phyloP scores from a whole-genome alignment of 2,329 filamentous ascomycete species.

The Orbilia quercus region DNA sequence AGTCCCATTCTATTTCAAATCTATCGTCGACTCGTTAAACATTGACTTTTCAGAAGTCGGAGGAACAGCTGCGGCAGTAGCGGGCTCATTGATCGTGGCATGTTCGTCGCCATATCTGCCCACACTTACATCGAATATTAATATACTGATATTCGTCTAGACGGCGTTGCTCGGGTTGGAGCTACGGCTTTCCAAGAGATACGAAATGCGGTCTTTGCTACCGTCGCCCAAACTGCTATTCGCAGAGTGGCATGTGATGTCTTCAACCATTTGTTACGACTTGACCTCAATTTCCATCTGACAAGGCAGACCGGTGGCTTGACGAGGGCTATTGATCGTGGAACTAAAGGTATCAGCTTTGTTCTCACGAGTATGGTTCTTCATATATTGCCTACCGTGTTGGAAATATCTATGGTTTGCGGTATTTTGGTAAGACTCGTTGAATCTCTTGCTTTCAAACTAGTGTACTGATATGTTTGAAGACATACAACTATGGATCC shows the following conservation, averaged over 20 bases:
- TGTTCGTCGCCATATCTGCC: conserved; percentile 67
- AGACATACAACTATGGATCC: conserved; percentile 92
- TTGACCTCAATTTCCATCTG: conserved; percentile 94
- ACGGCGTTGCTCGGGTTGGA: conserved; percentile 87
- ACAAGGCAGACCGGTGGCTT: conserved; percentile 93
- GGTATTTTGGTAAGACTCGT: conserved; percentile 75
- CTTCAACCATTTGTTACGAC: conserved; percentile 85
- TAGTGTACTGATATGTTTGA: conserved; percentile 1
- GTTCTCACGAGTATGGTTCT: conserved; percentile 98
- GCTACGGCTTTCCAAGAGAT: conserved; percentile 92
- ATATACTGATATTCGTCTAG: conserved; percentile 61
- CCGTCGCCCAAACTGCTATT: conserved; percentile 96
- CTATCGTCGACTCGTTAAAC: conserved; percentile 97
- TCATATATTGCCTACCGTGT: conserved; percentile 89
- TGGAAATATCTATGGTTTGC: conserved; percentile 96
- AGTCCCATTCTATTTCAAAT: conserved; percentile 99
- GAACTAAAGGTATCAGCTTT: conserved; percentile 98
- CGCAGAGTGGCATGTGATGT: conserved; percentile 89
- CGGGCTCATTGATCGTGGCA: conserved; percentile 90
- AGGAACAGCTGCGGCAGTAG: conserved; percentile 88
- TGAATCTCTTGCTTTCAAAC: conserved; percentile 53
- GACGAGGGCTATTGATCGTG: conserved; percentile 92
- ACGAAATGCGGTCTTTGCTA: conserved; percentile 95
- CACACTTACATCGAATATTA: background rate
- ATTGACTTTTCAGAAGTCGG: conserved; percentile 86